Conservation (phyloP, 306 rosid species). For the Vachellia pachyceras region DNA sequence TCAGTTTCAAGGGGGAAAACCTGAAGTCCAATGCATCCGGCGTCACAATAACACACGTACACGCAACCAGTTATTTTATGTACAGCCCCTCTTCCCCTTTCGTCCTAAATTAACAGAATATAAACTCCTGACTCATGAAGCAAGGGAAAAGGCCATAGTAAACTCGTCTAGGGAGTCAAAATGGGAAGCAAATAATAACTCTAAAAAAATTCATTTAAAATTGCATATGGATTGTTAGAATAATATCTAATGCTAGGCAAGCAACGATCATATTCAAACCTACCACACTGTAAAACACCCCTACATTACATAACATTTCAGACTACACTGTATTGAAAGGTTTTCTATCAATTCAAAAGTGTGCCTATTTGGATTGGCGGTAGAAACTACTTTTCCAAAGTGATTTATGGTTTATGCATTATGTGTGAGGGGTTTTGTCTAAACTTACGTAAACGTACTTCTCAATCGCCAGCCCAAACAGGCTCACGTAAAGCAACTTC, state of each 20-base stretch:
- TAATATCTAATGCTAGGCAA: neutral
- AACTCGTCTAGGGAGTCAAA: neutral
- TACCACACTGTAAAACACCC: neutral
- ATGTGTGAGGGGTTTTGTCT: too few species aligned
- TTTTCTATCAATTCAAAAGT: neutral
- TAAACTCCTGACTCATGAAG: neutral
- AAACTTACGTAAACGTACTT: too few species aligned
- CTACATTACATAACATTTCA: neutral
- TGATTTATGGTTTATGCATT: too few species aligned
- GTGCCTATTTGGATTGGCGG: too few species aligned
- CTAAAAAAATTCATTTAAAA: neutral
- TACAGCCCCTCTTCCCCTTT: neutral
- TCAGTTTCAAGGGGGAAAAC: conserved; percentile 17
- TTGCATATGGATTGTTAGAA: neutral
- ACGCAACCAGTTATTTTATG: neutral
- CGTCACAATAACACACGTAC: neutral
- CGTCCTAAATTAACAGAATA: neutral
- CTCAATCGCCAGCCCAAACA: too few species aligned
- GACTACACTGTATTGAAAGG: neutral
- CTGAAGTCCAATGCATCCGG: neutral
- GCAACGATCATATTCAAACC: neutral
- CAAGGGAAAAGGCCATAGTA: neutral
- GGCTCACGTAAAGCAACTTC: neutral
- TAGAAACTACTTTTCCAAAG: too few species aligned
- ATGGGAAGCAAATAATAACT: conserved; percentile 3